phyloP scores from a whole-genome alignment of 140 eudicot genomes.

The Erigeron philadelphicus region DNA sequence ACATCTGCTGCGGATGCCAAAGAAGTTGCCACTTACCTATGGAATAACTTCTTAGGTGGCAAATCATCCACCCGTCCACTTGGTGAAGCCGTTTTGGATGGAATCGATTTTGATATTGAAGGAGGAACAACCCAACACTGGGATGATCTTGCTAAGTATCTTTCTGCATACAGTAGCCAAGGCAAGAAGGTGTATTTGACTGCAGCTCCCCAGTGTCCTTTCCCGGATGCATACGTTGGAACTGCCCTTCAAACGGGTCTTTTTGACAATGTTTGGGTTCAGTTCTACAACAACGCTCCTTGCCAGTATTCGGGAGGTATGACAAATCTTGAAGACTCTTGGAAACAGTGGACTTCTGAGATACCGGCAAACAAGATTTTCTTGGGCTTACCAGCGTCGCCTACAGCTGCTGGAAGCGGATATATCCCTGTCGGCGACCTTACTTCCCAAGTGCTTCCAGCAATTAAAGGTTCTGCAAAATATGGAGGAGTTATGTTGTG shows the following conservation, averaged over 20 bases:
- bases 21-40: conserved; percentile 37
- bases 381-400: conserved; percentile 50
- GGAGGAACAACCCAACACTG: conserved; percentile 37
- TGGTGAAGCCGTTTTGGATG: conserved; percentile 43
- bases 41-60: conserved; percentile 46
- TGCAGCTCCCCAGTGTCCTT: conserved; percentile 57
- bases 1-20: conserved; percentile 39
- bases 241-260: conserved; percentile 46
- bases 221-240: conserved; percentile 43
- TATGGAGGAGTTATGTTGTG: conserved; percentile 57
- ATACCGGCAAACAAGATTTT: conserved; percentile 35
- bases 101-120: conserved; percentile 47
- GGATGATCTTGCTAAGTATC: conserved; percentile 41
- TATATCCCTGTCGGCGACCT: conserved; percentile 44
- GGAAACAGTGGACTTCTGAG: conserved; percentile 44
- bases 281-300: conserved; percentile 49
- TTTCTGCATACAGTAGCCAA: conserved; percentile 25
- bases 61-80: conserved; percentile 39
- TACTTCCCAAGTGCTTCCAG: conserved; percentile 45
- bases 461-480: conserved; percentile 37
- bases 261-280: conserved; percentile 55
- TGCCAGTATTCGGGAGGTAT: conserved; percentile 37
- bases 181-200: conserved; percentile 38
- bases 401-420: conserved; percentile 44
- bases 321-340: conserved; percentile 34